These are phyloP conservation scores for Hortiboletus campestris DNA, from an alignment of 768 basidiomycete genomes.

Conservation along the genomic window DNA sequence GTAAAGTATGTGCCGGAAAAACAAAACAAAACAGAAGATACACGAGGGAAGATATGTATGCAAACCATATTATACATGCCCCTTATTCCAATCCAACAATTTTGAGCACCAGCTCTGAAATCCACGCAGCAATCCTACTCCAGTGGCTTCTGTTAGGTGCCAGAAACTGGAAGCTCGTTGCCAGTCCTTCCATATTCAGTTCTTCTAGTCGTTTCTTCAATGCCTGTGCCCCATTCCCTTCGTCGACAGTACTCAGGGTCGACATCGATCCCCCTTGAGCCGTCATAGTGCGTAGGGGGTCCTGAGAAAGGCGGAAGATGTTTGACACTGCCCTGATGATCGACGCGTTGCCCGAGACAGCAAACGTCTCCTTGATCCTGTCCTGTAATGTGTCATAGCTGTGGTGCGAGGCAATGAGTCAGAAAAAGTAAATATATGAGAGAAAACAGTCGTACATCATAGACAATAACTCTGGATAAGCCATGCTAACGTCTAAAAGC, in stretches of 20 bases:
- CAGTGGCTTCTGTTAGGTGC: conserved; percentile 52
- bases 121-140: conserved; percentile 72
- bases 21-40: neutral
- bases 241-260: conserved; percentile 64
- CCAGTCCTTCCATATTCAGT: conserved; percentile 69
- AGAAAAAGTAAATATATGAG: neutral
- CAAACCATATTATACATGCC: conserved; percentile 20
- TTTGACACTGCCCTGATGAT: conserved; percentile 73
- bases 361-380: conserved; percentile 68
- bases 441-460: conserved; percentile 57
- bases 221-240: conserved; percentile 40
- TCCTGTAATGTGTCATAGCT: conserved; percentile 80
- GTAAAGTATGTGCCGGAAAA: conserved; percentile 12
- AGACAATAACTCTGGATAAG: conserved; percentile 69
- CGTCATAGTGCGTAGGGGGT: conserved; percentile 41
- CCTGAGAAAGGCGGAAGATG: conserved; percentile 70
- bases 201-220: conserved; percentile 62
- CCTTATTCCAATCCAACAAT: conserved; percentile 42
- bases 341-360: conserved; percentile 65
- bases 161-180: conserved; percentile 71
- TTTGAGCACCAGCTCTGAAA: conserved; percentile 56
- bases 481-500: conserved; percentile 64
- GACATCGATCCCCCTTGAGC: conserved; percentile 55
- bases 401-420: conserved; percentile 5
- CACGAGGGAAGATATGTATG: neutral